Evolutionary conservation across 495 filamentous ascomycete species (phyloP).

Genomic region (Talaromyces thailandensis): DNA sequence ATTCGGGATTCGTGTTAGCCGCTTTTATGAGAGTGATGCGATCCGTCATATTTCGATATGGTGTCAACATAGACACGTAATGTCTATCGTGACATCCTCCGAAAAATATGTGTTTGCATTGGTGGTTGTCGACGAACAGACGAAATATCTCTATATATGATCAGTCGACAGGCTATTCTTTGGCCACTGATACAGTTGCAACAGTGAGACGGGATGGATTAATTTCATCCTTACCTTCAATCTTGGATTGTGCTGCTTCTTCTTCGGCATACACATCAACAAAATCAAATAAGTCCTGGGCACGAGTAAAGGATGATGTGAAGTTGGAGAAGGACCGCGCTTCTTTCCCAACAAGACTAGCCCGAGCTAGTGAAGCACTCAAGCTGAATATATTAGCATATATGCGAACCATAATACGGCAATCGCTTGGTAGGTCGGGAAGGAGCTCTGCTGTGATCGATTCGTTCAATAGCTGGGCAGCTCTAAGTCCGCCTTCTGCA

Average conservation of each 20-base stretch:
- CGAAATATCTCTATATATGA: conserved; percentile 40
- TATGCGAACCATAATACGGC: conserved; percentile 51
- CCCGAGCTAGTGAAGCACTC: conserved; percentile 40
- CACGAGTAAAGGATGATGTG: conserved; percentile 48
- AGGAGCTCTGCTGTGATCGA: conserved; percentile 41
- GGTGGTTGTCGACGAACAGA: conserved; percentile 46
- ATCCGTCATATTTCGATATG: conserved; percentile 32
- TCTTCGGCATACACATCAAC: conserved; percentile 54
- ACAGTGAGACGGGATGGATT: not conserved
- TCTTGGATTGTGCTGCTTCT: conserved; percentile 52
- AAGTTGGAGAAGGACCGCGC: conserved; percentile 45
- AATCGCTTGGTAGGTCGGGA: conserved; percentile 34
- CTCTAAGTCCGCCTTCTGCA: conserved; percentile 46
- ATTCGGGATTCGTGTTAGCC: conserved; percentile 28
- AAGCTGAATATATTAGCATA: conserved; percentile 49
- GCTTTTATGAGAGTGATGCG: conserved; percentile 47
- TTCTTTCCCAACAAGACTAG: conserved; percentile 38
- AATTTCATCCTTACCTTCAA: conserved; percentile 36
- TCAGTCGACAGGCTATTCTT: not conserved
- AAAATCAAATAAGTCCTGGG: conserved; percentile 51
- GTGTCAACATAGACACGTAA: conserved; percentile 47
- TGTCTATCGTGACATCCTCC: conserved; percentile 54
- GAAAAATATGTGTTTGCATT: conserved; percentile 61
- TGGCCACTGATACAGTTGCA: not conserved
- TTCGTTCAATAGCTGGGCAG: conserved; percentile 44